phyloP scores from a whole-genome alignment of 805 yeast genomes.

The Phaffomyces thermotolerans region DNA sequence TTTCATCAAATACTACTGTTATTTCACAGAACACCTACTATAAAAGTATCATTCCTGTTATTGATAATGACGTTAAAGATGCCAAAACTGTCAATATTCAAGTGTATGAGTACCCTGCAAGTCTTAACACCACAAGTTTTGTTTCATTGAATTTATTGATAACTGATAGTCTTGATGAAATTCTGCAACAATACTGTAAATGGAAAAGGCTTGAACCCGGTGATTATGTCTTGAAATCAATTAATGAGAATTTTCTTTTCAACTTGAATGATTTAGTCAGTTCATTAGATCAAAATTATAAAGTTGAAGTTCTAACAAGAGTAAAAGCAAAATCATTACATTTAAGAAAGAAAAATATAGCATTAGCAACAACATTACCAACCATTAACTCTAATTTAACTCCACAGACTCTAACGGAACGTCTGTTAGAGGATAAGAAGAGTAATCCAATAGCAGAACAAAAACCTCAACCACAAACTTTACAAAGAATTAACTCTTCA shows the following conservation, averaged over 20 bases:
- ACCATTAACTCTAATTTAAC: constrained; percentile 22
- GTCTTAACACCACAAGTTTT: constrained; percentile 20
- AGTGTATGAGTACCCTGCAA: constrained; percentile 29
- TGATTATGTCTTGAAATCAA: constrained; percentile 29
- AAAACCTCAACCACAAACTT: background rate
- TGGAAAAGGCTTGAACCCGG: constrained; percentile 29
- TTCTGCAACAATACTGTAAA: constrained; percentile 29
- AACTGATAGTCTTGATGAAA: constrained; percentile 30
- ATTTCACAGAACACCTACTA: constrained; percentile 29
- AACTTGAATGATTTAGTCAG: constrained; percentile 35
- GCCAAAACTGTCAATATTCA: constrained; percentile 25
- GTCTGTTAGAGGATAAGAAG: background rate
- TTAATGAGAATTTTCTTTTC: constrained; percentile 24
- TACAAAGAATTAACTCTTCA: background rate
- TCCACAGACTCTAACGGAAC: constrained; percentile 22
- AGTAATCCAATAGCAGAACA: background rate
- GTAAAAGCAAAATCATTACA: constrained; percentile 32
- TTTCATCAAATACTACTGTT: constrained; percentile 3
- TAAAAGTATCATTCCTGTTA: constrained; percentile 28
- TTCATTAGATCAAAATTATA: constrained; percentile 33
- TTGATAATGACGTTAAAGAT: constrained; percentile 18
- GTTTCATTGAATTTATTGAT: constrained; percentile 26
- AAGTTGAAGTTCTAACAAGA: constrained; percentile 37
- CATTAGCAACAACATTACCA: constrained; percentile 15
- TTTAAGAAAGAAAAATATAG: constrained; percentile 25